Percentiles rank a stretch among this genome's conserved stretches.
Conservation (phyloP, 2,329 filamentous ascomycete species). For the Periglandula ipomoeae region DNA sequence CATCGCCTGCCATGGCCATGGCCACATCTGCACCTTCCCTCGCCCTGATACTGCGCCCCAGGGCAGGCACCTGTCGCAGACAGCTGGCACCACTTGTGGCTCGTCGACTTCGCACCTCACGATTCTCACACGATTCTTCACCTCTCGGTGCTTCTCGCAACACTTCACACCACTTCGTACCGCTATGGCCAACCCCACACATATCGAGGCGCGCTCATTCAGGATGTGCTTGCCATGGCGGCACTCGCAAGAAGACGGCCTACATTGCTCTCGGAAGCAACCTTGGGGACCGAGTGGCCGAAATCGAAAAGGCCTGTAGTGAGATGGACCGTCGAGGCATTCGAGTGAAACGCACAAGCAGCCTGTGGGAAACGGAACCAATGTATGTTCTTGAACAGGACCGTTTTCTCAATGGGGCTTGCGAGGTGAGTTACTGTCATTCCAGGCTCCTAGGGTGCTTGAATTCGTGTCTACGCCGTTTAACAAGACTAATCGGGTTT, state of each 20-base stretch:
- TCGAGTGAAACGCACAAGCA: slow-evolving; percentile 69
- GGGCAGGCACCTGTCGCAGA: neutral
- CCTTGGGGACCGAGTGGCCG: slow-evolving; percentile 71
- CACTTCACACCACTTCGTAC: neutral
- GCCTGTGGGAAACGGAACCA: slow-evolving; percentile 86
- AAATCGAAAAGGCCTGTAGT: slow-evolving; percentile 76
- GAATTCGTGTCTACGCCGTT: too few species aligned
- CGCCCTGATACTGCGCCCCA: neutral
- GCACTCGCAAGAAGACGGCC: slow-evolving; percentile 37
- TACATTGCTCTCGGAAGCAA: slow-evolving; percentile 92
- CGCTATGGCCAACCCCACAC: neutral
- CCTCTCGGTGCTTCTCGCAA: neutral
- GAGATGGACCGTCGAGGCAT: slow-evolving; percentile 69
- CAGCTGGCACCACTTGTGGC: neutral
- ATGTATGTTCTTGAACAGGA: slow-evolving; percentile 94
- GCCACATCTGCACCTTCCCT: neutral
- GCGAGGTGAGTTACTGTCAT: slow-evolving; percentile 70
- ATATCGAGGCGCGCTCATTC: slow-evolving; percentile 13
- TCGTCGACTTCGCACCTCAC: slow-evolving; percentile 5
- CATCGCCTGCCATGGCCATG: neutral
- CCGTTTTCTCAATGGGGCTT: slow-evolving; percentile 84
- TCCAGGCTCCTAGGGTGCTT: too few species aligned
- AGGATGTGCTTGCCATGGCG: slow-evolving; percentile 27
- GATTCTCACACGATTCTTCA: neutral
- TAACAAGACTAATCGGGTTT: too few species aligned